Base-by-base conservation (phyloP, 192 early-diverging fungal species). In the Coemansia sp. region DNA sequence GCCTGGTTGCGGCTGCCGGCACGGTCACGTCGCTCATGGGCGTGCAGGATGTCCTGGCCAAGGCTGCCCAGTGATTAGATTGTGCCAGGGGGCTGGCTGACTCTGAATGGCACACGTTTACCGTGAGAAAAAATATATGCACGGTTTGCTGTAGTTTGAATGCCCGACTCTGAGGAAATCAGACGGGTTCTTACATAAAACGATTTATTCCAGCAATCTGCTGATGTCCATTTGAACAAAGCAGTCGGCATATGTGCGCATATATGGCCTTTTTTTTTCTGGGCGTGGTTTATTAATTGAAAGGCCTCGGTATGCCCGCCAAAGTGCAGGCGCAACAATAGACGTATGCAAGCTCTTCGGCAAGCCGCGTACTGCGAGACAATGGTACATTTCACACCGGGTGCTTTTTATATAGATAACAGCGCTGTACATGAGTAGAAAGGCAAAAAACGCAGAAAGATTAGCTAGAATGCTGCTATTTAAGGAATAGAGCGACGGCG, bases 21-120 rank as follows among this genome's bases (percentile, higher is more conserved):
- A 72, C 82, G 14, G 50, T 79, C 9, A 83, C 82, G 12, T 77
- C 82, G 53, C 54, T 79, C 30, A 78, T 83, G 72, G 82, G 82
- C 33, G 56, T 62, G 5, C 65, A 73, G 42, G 74, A 77, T 31
- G 46, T 62, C 16, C 54, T 77, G 44, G 38, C 58, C 2, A 69
- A 65, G 54, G 22, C 40, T 24, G 28, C n/a, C 11, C 22, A n/a
- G n/a, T 27, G 21, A 54, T 21, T n/a, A 56, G 38, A 45, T 18
- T 16, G n/a, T n/a, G n/a, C n/a, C n/a, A n/a, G n/a, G n/a, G n/a
- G n/a, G n/a, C n/a, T n/a, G n/a, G n/a, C n/a, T n/a, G n/a, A n/a
- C n/a, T n/a, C n/a, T n/a, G n/a, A n/a, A n/a, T 18, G 29, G 24
- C 27, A n/a, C 44, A 27, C 44, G 40, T 54, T 45, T 43, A 16